Evolutionary conservation across 2,329 filamentous ascomycete genomes (phyloP), one percentile per base, ranked within the genome.

Genomic region (Claviceps cyperi): DNA sequence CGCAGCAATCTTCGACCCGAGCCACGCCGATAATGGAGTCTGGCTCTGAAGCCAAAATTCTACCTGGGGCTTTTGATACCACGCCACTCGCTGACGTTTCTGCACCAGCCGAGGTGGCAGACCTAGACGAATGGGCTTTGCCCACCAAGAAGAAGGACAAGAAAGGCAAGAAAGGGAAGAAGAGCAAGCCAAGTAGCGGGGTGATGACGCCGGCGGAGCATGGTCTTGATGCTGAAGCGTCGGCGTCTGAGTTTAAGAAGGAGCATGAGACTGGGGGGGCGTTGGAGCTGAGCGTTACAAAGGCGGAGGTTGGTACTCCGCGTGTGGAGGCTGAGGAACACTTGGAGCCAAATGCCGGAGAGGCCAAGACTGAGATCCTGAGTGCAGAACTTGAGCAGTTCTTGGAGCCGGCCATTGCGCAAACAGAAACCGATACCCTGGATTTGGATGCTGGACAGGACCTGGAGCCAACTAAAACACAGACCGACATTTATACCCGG

Each of bases 161-260:
- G 48, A 50, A 49, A 5, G 24, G 19, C 15, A 51, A 53, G 48
- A 50, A 49, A 1, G 48, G 41, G 35, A 50, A 50, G 37, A 48
- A 50, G 15, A 36, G 19, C 21, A 50, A 52, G 13, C 17, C 43
- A 37, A 40, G 21, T 6, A 50, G 46, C 21, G 51, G 38, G 13
- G 24, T 35, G 9, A 38, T 46, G 22, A 52, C 46, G 5, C 43
- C 39, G 13, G 37, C 43, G 5, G 44, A 37, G 6, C 7, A 21
- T 5, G n/a, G 7, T 15, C 44, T 22, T 22, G 13, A 11, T 22
- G 32, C 14, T 44, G 22, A 44, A 32, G 43, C 15, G 21, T 32
- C 22, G 22, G 14, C 22, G 24, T 6, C 24, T 4, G 22, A 44
- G 22, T 32, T 32, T 9, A 14, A 17, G 21, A 15, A 44, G 22